Conservation (phyloP, 139 green algal genomes). For the Pycnococcus provasolii region DNA sequence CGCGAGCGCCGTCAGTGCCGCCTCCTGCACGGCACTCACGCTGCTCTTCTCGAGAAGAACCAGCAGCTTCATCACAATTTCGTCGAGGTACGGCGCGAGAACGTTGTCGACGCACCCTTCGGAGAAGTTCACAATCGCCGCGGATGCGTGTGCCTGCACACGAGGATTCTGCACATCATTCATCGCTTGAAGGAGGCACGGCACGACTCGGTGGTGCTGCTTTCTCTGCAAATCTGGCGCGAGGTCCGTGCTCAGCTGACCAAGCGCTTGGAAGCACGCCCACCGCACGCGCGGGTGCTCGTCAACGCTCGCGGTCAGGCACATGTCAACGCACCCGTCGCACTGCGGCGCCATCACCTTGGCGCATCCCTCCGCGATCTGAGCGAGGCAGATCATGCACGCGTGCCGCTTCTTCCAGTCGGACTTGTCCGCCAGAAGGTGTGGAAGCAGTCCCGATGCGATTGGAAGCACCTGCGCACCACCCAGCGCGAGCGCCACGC, state of each 20-base stretch:
- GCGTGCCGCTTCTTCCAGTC: slow-evolving; percentile 88
- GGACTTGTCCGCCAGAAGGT: slow-evolving; percentile 49
- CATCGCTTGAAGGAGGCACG: slow-evolving; percentile 49
- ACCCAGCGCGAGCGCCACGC: slow-evolving; percentile 75
- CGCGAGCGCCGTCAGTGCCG: slow-evolving; percentile 85
- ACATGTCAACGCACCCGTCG: slow-evolving; percentile 69
- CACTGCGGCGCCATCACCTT: slow-evolving; percentile 55
- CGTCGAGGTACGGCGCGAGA: slow-evolving; percentile 83
- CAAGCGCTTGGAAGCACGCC: slow-evolving; percentile 90
- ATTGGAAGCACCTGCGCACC: slow-evolving; percentile 75
- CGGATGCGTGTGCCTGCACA: slow-evolving; percentile 85
- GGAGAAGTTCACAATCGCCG: slow-evolving; percentile 95
- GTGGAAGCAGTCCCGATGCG: slow-evolving; percentile 56
- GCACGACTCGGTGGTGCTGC: slow-evolving; percentile 35
- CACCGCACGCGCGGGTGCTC: slow-evolving; percentile 71
- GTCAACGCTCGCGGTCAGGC: slow-evolving; percentile 26
- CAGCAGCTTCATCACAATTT: slow-evolving; percentile 74
- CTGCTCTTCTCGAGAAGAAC: slow-evolving; percentile 55
- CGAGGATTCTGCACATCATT: slow-evolving; percentile 77
- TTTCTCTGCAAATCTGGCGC: slow-evolving; percentile 78
- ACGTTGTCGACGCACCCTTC: slow-evolving; percentile 59
- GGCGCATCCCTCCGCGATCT: slow-evolving; percentile 92
- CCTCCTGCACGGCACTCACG: slow-evolving; percentile 58
- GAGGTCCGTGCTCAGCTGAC: slow-evolving; percentile 97
- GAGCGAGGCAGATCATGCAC: slow-evolving; percentile 60